Evolutionary conservation across 495 filamentous ascomycete species (phyloP).

Genomic region (Xylaria curta): DNA sequence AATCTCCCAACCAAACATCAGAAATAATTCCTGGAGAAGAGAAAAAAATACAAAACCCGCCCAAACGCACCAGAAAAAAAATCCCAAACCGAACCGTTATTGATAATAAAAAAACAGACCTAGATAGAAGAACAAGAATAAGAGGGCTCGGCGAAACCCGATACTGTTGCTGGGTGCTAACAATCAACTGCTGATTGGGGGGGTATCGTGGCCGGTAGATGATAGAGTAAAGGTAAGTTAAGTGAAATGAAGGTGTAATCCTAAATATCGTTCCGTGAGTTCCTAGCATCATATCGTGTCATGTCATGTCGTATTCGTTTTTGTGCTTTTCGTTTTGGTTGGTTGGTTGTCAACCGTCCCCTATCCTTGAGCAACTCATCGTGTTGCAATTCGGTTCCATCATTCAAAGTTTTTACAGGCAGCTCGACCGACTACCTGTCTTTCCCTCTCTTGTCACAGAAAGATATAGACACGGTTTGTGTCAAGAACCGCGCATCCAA

Average conservation of each 20-base stretch:
- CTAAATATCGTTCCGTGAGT: not conserved
- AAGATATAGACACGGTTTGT: not conserved
- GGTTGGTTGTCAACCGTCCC: not conserved
- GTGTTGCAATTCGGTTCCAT: not conserved
- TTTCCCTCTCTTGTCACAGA: not conserved
- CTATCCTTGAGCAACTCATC: not conserved
- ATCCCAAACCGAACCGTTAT: not conserved
- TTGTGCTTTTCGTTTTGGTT: not conserved
- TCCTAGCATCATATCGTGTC: not conserved
- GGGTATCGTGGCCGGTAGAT: slow-evolving; percentile 3
- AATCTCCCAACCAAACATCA: not conserved
- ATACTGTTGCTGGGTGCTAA: not conserved
- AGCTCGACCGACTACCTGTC: not conserved
- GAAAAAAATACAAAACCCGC: not conserved
- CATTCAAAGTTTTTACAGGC: not conserved
- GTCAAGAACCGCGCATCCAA: not conserved
- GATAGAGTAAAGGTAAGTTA: not conserved
- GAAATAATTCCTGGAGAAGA: not conserved
- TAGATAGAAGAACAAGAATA: not conserved
- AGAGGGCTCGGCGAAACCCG: not conserved
- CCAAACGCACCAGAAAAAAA: not conserved
- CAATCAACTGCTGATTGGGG: not conserved
- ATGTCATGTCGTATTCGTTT: not conserved
- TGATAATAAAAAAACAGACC: not conserved
- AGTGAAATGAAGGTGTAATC: not conserved